These are phyloP conservation scores for Metschnikowia lochheadii DNA, from an alignment of 805 yeast species.

Conservation along the genomic window DNA sequence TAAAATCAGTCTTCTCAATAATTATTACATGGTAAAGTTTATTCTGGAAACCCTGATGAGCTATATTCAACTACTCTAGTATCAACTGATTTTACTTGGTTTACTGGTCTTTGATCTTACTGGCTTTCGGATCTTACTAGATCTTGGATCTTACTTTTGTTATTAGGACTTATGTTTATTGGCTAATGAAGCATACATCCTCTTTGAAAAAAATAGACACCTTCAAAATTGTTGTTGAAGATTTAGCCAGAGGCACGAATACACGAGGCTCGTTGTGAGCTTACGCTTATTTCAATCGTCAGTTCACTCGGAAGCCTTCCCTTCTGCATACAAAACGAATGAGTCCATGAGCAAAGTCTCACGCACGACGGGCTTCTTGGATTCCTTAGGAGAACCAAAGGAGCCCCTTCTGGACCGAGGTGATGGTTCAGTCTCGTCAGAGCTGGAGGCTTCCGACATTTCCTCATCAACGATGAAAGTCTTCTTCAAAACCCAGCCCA, in stretches of 20 bases:
- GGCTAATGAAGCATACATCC: too few species aligned
- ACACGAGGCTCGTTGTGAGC: background rate
- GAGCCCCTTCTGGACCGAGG: constrained; percentile 15
- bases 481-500: constrained; percentile 43
- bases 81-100: too few species aligned
- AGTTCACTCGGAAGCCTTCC: background rate
- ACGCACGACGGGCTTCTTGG: constrained; percentile 2
- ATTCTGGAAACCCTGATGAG: too few species aligned
- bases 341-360: constrained; percentile 18
- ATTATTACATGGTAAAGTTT: too few species aligned
- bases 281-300: background rate
- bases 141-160: too few species aligned
- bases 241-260: background rate
- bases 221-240: background rate
- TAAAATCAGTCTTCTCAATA: too few species aligned
- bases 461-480: constrained; percentile 29
- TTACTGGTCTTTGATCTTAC: too few species aligned
- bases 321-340: constrained; percentile 14
- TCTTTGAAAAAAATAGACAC: too few species aligned
- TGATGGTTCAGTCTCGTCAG: constrained; percentile 14
- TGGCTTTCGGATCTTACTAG: too few species aligned
- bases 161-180: too few species aligned
- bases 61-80: too few species aligned
- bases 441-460: constrained; percentile 12
- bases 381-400: constrained; percentile 5